A percentile compares a stretch with the other conserved stretches of the same genome.
These are phyloP conservation scores for Peniophora sp. DNA, from an alignment of 1,284 basidiomycete species.

Conservation along the genomic window DNA sequence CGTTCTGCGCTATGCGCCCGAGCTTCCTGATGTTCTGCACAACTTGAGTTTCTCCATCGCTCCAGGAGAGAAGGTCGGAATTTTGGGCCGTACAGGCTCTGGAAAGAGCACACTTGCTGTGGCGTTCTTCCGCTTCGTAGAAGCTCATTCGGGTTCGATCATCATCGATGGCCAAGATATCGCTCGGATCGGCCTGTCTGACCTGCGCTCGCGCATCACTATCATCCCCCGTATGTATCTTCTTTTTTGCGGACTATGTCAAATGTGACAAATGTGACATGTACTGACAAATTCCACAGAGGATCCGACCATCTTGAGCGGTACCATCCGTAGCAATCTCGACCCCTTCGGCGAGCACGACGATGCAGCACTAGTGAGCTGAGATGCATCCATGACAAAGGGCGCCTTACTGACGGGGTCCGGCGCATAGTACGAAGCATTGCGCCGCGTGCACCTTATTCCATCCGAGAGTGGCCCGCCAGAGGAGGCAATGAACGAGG, in stretches of 20 bases:
- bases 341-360: slow-evolving; percentile 79
- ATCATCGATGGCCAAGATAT: slow-evolving; percentile 87
- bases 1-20: slow-evolving; percentile 76
- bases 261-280: slow-evolving; percentile 18
- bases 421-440: slow-evolving; percentile 36
- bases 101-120: slow-evolving; percentile 86
- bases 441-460: not conserved
- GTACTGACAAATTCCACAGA: slow-evolving; percentile 70
- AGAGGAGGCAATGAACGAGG: slow-evolving; percentile 10
- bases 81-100: slow-evolving; percentile 62
- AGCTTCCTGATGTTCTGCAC: slow-evolving; percentile 77
- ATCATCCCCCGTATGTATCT: slow-evolving; percentile 15
- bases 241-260: too few species aligned
- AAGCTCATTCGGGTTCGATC: slow-evolving; percentile 49
- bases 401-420: too few species aligned
- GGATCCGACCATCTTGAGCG: slow-evolving; percentile 79
- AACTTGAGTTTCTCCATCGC: slow-evolving; percentile 61
- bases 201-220: slow-evolving; percentile 70
- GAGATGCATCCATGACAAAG: slow-evolving; percentile 56
- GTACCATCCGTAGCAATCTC: slow-evolving; percentile 79
- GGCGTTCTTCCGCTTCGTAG: slow-evolving; percentile 74
- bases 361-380: slow-evolving; percentile 67
- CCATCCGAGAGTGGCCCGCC: not conserved
- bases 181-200: slow-evolving; percentile 78
- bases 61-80: slow-evolving; percentile 61